These are phyloP conservation scores for Triticum turgidum DNA, from an alignment of 176 grass and related monocot species.

Conservation along the genomic window DNA sequence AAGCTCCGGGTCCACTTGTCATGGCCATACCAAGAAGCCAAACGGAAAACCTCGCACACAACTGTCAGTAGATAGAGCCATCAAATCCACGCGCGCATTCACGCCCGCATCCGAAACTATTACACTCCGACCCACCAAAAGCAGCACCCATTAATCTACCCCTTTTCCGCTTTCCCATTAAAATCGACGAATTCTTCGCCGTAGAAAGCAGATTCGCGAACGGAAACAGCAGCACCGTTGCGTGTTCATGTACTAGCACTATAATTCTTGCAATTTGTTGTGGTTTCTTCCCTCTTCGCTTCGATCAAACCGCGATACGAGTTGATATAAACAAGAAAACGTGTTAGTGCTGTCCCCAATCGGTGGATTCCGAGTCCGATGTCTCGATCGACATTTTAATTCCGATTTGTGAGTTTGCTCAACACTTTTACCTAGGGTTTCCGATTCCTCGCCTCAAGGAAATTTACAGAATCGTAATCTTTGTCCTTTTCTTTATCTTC, in stretches of 20 bases:
- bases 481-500: slow-evolving; percentile 2
- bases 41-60: not conserved
- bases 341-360: slow-evolving; percentile 4
- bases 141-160: slow-evolving; percentile 34
- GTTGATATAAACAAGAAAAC: not conserved
- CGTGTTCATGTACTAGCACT: not conserved
- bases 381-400: slow-evolving; percentile 24
- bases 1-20: too few relatives aligned
- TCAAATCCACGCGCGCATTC: slow-evolving; percentile 41
- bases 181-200: slow-evolving; percentile 23
- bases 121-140: slow-evolving; percentile 41
- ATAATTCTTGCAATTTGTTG: not conserved
- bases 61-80: not conserved
- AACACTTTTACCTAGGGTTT: slow-evolving; percentile 35
- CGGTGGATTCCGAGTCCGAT: slow-evolving; percentile 3
- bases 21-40: too few relatives aligned
- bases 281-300: not conserved
- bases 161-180: slow-evolving; percentile 9
- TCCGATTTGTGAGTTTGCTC: slow-evolving; percentile 24
- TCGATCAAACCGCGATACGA: slow-evolving; percentile 18
- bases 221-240: not conserved
- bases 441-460: slow-evolving; percentile 23
- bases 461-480: slow-evolving; percentile 36
- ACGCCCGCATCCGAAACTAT: slow-evolving; percentile 45
- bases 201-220: slow-evolving; percentile 33